Evolutionary conservation across 225 moss, liverwort and hornwort species (phyloP).

Genomic region (Straminergon stramineum): DNA sequence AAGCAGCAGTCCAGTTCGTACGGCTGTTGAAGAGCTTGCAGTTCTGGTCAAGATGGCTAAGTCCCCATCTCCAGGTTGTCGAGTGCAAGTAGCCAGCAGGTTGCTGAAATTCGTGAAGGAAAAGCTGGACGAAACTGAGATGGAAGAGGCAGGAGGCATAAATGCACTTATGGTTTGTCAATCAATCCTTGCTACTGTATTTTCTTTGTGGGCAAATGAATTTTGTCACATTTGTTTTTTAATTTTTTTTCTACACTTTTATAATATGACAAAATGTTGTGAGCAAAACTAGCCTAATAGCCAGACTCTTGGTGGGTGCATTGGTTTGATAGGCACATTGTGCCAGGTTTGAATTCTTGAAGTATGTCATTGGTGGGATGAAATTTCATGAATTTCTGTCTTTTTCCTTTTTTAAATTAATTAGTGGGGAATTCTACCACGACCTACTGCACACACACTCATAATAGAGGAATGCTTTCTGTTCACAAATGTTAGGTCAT

Average conservation of each 20-base stretch:
- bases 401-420: background rate
- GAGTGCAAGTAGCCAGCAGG: background rate
- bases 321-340: background rate
- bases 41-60: slow-evolving; percentile 10
- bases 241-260: background rate
- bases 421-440: background rate
- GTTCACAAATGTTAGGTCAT: background rate
- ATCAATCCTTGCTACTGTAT: background rate
- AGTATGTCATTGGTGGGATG: background rate
- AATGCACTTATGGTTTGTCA: slow-evolving; percentile 18
- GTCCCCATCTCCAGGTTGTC: background rate
- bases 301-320: background rate
- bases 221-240: background rate
- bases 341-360: background rate
- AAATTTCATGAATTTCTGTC: background rate
- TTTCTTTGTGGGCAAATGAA: background rate
- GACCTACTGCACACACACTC: background rate
- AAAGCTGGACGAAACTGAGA: background rate
- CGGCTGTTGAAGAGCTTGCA: background rate
- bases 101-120: background rate
- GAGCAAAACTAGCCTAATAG: background rate
- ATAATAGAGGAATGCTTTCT: background rate
- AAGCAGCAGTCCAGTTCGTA: background rate
- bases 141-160: background rate
- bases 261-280: background rate